Evolutionary conservation across 495 filamentous ascomycete species (phyloP), one percentile per base, ranked within the genome.

Genomic region (Penicillium goetzii): DNA sequence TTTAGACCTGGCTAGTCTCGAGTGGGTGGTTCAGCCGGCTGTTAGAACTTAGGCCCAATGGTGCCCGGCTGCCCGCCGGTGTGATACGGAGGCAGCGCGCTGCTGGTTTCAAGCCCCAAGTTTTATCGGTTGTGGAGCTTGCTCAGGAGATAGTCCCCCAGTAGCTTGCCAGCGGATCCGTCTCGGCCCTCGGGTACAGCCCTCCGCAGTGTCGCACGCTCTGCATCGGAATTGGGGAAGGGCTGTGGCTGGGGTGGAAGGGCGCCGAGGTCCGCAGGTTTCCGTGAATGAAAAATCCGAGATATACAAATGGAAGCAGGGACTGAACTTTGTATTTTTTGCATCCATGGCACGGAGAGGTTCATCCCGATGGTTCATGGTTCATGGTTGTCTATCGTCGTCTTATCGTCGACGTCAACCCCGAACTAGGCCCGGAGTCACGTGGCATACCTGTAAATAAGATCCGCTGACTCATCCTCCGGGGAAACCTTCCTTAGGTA

Each of bases 61-160:
- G 40, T 38, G 25, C 26, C 34, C 52, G 9, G 10, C 32, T 38
- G 25, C 26, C 34, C 52, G 9, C 15, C 45, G 49, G 36, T 25
- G 47, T 38, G 36, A 58, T 49, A 59, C 43, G 63, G 58, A 58
- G 53, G 43, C 56, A 34, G 14, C 54, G 38, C 34, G 54, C 23
- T 62, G 47, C 47, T 59, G 47, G 56, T 61, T 51, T 54, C 65
- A 43, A 60, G 56, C 51, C 53, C 56, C 45, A 58, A 56, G 58
- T 64, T 64, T 52, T 53, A 64, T 61, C 65, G 65, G 61, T 34
- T 67, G 65, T 67, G 65, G 65, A 58, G 58, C 60, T 54, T 19
- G 58, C 25, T 52, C 23, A 59, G 41, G 43, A 50, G 53, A 61
- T 34, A 59, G 38, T 49, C 47, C 55, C 43, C 4, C 40, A 36